These are phyloP conservation scores for Tetraselmis chui DNA, from an alignment of 139 green algal genomes.

Conservation along the genomic window DNA sequence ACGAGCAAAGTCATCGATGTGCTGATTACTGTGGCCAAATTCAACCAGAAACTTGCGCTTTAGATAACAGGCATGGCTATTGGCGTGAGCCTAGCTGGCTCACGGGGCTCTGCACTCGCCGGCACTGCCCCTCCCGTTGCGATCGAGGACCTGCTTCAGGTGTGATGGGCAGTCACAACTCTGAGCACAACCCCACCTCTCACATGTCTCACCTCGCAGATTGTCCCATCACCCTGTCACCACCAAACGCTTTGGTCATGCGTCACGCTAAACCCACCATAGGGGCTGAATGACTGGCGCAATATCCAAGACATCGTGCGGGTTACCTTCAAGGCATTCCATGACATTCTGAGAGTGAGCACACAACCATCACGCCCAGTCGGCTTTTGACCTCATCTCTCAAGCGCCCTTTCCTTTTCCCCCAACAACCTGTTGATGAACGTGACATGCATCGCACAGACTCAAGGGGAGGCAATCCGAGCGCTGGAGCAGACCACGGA, in stretches of 20 bases:
- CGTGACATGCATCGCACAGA: slow-evolving; percentile 9
- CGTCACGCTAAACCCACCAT: too few species aligned
- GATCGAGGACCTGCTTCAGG: not conserved
- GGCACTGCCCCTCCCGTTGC: not conserved
- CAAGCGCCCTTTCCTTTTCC: too few species aligned
- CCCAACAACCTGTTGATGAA: slow-evolving; percentile 4
- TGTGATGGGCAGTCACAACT: too few species aligned
- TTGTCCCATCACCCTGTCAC: too few species aligned
- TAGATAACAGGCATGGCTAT: not conserved
- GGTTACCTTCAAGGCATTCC: slow-evolving; percentile 45
- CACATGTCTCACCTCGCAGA: too few species aligned
- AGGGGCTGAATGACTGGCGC: slow-evolving; percentile 36
- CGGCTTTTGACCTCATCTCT: too few species aligned
- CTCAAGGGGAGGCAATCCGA: not conserved
- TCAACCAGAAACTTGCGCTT: too few species aligned
- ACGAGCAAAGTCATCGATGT: too few species aligned
- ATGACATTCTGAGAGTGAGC: slow-evolving; percentile 36
- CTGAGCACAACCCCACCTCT: too few species aligned
- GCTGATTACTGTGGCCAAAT: too few species aligned
- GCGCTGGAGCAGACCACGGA: not conserved
- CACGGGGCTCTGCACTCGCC: not conserved
- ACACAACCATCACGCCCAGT: too few species aligned
- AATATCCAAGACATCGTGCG: slow-evolving; percentile 44
- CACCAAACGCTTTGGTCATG: too few species aligned
- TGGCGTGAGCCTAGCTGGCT: not conserved